Conservation (phyloP, 164 flowering plant species). For the Vitis cinerea region DNA sequence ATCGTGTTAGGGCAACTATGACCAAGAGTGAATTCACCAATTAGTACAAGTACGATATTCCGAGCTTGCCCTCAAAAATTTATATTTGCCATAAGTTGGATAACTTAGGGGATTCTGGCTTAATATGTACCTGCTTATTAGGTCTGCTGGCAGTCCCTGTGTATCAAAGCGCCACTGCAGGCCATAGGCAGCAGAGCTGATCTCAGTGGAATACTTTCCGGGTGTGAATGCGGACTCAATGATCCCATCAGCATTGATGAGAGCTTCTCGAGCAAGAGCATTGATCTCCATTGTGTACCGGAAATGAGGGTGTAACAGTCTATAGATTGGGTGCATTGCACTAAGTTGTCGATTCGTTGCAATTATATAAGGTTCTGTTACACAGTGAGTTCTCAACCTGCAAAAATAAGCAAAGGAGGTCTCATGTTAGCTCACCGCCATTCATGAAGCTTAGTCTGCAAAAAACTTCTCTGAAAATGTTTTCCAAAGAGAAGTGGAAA, state of each 20-base stretch:
- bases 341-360: conserved; percentile 73
- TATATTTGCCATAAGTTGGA: too few relatives aligned
- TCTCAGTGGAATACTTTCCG: conserved; percentile 48
- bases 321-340: conserved; percentile 71
- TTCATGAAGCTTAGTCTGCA: too few relatives aligned
- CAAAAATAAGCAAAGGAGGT: conserved; percentile 2
- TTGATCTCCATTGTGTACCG: conserved; percentile 87
- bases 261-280: conserved; percentile 55
- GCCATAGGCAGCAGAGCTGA: conserved; percentile 60
- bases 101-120: too few relatives aligned
- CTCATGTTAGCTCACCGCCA: too few relatives aligned
- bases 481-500: too few relatives aligned
- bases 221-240: conserved; percentile 61
- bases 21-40: too few relatives aligned
- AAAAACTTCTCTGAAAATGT: too few relatives aligned
- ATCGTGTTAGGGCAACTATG: too few relatives aligned
- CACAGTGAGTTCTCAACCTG: conserved; percentile 74
- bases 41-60: too few relatives aligned
- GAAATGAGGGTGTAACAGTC: conserved; percentile 63
- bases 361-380: conserved; percentile 66
- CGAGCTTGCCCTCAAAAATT: too few relatives aligned
- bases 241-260: conserved; percentile 60
- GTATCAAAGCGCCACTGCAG: conserved; percentile 62
- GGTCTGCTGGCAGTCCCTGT: conserved; percentile 64
- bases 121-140: conserved; percentile 48